Percentiles rank a stretch among this genome's conserved stretches.
Conservation (phyloP, 2,329 filamentous ascomycete species). For the Aspergillus proliferans region DNA sequence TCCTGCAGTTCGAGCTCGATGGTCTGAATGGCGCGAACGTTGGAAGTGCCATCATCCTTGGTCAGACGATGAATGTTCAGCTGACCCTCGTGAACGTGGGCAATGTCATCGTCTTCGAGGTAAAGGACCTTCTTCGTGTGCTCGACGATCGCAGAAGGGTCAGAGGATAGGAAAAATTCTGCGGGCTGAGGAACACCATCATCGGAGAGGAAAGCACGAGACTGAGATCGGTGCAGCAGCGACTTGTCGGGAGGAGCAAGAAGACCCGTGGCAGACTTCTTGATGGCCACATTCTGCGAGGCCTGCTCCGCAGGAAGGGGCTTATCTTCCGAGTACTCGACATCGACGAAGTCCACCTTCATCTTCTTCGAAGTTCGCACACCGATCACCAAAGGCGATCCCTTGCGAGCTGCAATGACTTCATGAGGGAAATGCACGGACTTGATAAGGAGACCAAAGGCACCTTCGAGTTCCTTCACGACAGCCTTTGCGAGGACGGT, state of each 20-base stretch:
- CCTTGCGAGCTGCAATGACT: slow-evolving; percentile 95
- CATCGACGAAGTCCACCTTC: slow-evolving; percentile 99
- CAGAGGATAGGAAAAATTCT: slow-evolving; percentile 98
- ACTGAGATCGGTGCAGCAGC: slow-evolving; percentile 95
- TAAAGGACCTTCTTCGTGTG: slow-evolving; percentile 99
- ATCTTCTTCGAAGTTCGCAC: slow-evolving; percentile 97
- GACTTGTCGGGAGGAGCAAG: slow-evolving; percentile 95
- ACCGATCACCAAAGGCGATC: slow-evolving; percentile 93
- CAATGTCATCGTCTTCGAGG: slow-evolving; percentile 98
- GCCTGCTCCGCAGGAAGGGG: slow-evolving; percentile 87
- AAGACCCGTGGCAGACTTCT: slow-evolving; percentile 71
- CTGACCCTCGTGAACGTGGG: slow-evolving; percentile 97
- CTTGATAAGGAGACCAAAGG: slow-evolving; percentile 95
- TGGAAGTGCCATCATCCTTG: slow-evolving; percentile 94
- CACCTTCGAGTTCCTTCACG: slow-evolving; percentile 96
- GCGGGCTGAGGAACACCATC: slow-evolving; percentile 96
- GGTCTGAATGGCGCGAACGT: slow-evolving; percentile 96
- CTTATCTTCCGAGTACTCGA: slow-evolving; percentile 88
- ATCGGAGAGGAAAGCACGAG: slow-evolving; percentile 96
- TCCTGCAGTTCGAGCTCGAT: slow-evolving; percentile 98
- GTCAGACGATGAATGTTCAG: slow-evolving; percentile 97
- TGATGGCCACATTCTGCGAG: slow-evolving; percentile 91
- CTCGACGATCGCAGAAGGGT: slow-evolving; percentile 96
- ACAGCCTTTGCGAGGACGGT: slow-evolving; percentile 94
- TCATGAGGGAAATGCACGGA: slow-evolving; percentile 98